A percentile compares a stretch with the other conserved stretches of the same genome.
phyloP scores from a whole-genome alignment of 805 yeast species.

The Sporopachydermia quercuum region DNA sequence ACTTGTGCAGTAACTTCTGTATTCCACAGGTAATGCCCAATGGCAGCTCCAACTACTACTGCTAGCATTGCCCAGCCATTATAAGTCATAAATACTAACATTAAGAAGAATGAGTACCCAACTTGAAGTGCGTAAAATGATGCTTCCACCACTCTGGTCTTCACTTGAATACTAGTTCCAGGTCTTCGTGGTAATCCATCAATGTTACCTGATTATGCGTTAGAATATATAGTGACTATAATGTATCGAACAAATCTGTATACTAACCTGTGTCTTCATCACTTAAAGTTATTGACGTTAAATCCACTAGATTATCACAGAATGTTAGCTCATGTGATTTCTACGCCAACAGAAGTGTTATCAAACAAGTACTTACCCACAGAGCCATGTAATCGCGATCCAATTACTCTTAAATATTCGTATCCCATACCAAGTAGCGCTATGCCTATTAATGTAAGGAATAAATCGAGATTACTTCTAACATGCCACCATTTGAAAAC shows the following conservation, averaged over 20 bases:
- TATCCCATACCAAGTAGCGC: constrained; percentile 37
- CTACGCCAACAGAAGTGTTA: too few species aligned
- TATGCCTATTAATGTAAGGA: constrained; percentile 36
- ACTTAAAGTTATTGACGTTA: constrained; percentile 7
- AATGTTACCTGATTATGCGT: constrained; percentile 6
- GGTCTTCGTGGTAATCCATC: not conserved
- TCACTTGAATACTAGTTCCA: constrained; percentile 4
- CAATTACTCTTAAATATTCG: constrained; percentile 34
- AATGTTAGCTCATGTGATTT: too few species aligned
- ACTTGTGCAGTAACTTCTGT: not conserved
- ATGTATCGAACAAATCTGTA: constrained; percentile 2
- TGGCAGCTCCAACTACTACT: constrained; percentile 54
- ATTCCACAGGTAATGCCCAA: constrained; percentile 49
- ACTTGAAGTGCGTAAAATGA: constrained; percentile 48
- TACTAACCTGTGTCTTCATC: constrained; percentile 6
- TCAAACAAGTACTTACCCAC: not conserved
- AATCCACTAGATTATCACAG: not conserved
- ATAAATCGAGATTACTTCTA: constrained; percentile 31
- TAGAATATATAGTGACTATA: constrained; percentile 7
- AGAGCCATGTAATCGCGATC: not conserved
- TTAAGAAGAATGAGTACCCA: constrained; percentile 40
- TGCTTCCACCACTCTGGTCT: constrained; percentile 20
- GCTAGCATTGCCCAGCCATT: constrained; percentile 77
- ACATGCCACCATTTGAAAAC: constrained; percentile 76
- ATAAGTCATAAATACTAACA: constrained; percentile 68